A percentile compares a stretch with the other conserved stretches of the same genome.
phyloP scores from a whole-genome alignment of 2,329 filamentous ascomycete genomes.

The Ceratocystis lukuohia region DNA sequence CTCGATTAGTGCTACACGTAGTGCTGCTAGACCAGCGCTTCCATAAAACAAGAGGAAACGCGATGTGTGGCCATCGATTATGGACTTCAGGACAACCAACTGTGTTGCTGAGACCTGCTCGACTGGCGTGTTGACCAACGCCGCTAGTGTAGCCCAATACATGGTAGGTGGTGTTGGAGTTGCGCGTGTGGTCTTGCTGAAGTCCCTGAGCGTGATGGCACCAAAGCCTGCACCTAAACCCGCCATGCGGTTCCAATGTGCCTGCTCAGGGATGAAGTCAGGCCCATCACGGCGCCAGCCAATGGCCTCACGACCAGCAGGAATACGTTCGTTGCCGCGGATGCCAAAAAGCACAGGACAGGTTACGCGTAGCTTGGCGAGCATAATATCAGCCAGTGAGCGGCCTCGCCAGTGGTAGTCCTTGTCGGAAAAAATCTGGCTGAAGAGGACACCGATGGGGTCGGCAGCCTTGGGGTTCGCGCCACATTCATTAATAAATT shows the following conservation, averaged over 20 bases:
- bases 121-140: conserved; percentile 61
- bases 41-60: conserved; percentile 75
- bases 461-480: conserved; percentile 55
- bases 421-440: conserved; percentile 58
- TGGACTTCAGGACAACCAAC: conserved; percentile 53
- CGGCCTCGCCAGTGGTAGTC: conserved; percentile 53
- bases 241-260: conserved; percentile 70
- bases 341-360: conserved; percentile 83
- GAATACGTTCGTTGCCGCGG: conserved; percentile 59
- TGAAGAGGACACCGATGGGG: conserved; percentile 63
- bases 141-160: conserved; percentile 70
- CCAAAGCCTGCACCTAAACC: conserved; percentile 77
- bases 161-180: conserved; percentile 67
- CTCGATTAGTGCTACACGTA: conserved; percentile 59
- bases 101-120: conserved; percentile 59
- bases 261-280: conserved; percentile 51
- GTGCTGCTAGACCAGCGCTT: conserved; percentile 54
- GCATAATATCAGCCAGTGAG: conserved; percentile 66
- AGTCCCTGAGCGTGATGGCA: conserved; percentile 69
- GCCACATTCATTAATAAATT: conserved; percentile 54
- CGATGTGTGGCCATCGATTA: conserved; percentile 59
- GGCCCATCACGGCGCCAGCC: conserved; percentile 57
- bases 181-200: conserved; percentile 50
- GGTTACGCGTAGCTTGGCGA: conserved; percentile 66
- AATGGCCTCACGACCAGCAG: conserved; percentile 50